Base-by-base conservation (phyloP, 2,329 filamentous ascomycete genomes). In the Xylariomycetidae sp. region DNA sequence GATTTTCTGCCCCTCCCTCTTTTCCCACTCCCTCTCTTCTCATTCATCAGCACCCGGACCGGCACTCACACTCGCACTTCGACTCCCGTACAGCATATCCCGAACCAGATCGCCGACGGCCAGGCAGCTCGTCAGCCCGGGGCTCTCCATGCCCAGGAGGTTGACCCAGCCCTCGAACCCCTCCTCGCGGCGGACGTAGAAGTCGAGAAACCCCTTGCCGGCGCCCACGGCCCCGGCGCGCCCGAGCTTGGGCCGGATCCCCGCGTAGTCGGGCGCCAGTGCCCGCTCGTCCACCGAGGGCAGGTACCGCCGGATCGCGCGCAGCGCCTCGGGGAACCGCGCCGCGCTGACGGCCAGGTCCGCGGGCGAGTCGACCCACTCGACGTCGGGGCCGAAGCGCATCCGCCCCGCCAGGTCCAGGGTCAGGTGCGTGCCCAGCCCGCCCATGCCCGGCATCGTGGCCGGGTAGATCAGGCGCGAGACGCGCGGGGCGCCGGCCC, bases 341-440 rank as follows among this genome's bases (percentile, higher is more conserved):
- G 66, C 66, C 2, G 69, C 63, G 45, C 77, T 87, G 12, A 85
- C 82, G 2, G 69, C 66, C n/a, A 95, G 68, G 50, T 95, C 79
- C 7, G 64, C 61, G 0, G 88, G 78, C 1, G 70, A 64, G 30
- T 82, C 74, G 0, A 95, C 82, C 92, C 92, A 97, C 58, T 97
- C 88, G 11, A 96, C 85, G 54, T 98, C 92, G 0, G 92, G 92
- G 0, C 92, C 92, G 59, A 98, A 98, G 23, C 88, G 82, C 27
- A 97, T 73, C 1, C 86, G 77, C 0, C 90, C 89, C 0, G 69
- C 74, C 63, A 97, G 73, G 58, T 98, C 92, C 37, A 97, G 74
- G 1, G 92, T 98, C 13, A 98, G 69, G 60, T 98, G 92, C 0
- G 92, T 97, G 30, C 92, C 92, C 1, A 98, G 67, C 0, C 92